A percentile compares a stretch with the other conserved stretches of the same genome.
Evolutionary conservation across 2,329 filamentous ascomycete species (phyloP).

Genomic region (Trematosphaeria pertusa): DNA sequence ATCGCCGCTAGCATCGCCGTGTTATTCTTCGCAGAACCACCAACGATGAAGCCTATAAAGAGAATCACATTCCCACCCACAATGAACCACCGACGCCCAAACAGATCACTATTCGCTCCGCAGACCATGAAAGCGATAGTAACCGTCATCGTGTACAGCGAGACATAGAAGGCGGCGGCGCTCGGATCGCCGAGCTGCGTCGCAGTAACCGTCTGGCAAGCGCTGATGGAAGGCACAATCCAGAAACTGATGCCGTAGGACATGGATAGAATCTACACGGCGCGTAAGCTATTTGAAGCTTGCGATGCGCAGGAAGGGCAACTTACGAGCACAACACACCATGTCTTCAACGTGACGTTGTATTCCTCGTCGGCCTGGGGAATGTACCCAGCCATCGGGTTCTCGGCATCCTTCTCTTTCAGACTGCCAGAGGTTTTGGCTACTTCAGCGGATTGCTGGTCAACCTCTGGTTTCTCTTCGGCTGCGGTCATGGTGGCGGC

Average conservation of each 20-base stretch:
- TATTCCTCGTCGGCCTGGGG: slow-evolving; percentile 46
- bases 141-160: slow-evolving; percentile 51
- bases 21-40: slow-evolving; percentile 46
- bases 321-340: slow-evolving; percentile 44
- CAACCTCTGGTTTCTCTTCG: slow-evolving; percentile 12
- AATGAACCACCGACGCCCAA: slow-evolving; percentile 57
- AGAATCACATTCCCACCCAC: slow-evolving; percentile 52
- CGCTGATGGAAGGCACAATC: slow-evolving; percentile 46
- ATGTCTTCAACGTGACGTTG: slow-evolving; percentile 51
- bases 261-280: slow-evolving; percentile 39
- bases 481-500: slow-evolving; percentile 1
- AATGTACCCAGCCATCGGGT: slow-evolving; percentile 23
- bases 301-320: too few species aligned
- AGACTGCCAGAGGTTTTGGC: slow-evolving; percentile 17
- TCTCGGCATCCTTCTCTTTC: slow-evolving; percentile 21
- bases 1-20: slow-evolving; percentile 50
- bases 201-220: slow-evolving; percentile 39
- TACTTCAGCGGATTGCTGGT: slow-evolving; percentile 10
- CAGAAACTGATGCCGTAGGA: slow-evolving; percentile 51
- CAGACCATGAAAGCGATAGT: slow-evolving; percentile 51
- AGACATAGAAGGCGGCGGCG: slow-evolving; percentile 44
- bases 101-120: slow-evolving; percentile 56
- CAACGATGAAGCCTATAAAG: slow-evolving; percentile 50
- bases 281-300: too few species aligned
- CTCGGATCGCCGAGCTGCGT: slow-evolving; percentile 45